Conservation (phyloP, 768 basidiomycete species). For the Hygrocybe punicea region DNA sequence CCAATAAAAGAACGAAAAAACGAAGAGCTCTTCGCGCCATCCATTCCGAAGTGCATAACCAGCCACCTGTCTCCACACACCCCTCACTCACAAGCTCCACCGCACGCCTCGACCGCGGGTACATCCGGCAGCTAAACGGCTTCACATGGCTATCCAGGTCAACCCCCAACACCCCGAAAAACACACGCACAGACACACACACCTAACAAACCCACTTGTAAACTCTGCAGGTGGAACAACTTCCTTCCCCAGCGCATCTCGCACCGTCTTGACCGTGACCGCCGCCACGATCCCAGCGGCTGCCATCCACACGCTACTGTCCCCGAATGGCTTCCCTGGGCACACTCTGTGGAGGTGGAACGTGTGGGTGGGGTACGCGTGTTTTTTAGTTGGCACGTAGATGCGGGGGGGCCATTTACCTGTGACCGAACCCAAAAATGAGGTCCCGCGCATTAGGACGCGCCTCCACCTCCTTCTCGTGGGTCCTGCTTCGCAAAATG, state of each 20-base stretch:
- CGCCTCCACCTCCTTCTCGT: constrained; percentile 5
- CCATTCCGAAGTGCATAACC: too few species aligned
- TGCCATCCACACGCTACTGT: constrained; percentile 45
- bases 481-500: constrained; percentile 40
- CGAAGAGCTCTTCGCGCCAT: too few species aligned
- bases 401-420: constrained; percentile 23
- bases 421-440: constrained; percentile 57
- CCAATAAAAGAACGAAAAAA: too few species aligned
- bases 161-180: too few species aligned
- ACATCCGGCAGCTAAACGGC: constrained; percentile 47
- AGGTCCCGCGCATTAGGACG: constrained; percentile 42
- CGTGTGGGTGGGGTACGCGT: too few species aligned
- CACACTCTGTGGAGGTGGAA: constrained; percentile 42
- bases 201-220: constrained; percentile 47
- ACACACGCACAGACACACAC: constrained; percentile 18
- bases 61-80: too few species aligned
- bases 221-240: constrained; percentile 40
- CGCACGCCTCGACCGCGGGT: constrained; percentile 39
- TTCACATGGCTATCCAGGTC: constrained; percentile 46
- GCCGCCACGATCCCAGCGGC: constrained; percentile 44
- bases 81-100: constrained; percentile 18
- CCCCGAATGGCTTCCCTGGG: constrained; percentile 54
- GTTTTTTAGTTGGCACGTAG: too few species aligned
- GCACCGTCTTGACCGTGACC: constrained; percentile 42
- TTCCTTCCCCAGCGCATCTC: constrained; percentile 43